A percentile compares a stretch with the other conserved stretches of the same genome.
Conservation (phyloP, 176 grass and related monocot genomes). For the Leersia perrieri region DNA sequence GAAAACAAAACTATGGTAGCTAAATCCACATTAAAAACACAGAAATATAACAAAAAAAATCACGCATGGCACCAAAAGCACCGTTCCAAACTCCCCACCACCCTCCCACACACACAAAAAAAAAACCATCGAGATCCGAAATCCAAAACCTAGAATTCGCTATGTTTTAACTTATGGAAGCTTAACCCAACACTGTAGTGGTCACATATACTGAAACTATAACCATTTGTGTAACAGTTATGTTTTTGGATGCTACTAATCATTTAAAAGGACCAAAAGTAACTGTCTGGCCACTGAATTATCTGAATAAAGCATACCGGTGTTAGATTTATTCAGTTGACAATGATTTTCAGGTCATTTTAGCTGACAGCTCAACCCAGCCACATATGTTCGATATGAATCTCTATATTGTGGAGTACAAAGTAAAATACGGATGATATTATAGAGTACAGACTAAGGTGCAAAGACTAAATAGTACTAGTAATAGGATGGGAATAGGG, state of each 20-base stretch:
- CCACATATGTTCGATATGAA: not conserved
- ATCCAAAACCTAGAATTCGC: too few species aligned
- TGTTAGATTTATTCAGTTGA: not conserved
- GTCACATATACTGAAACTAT: not conserved
- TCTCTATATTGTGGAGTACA: not conserved
- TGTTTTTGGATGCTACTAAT: not conserved
- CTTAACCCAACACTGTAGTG: not conserved
- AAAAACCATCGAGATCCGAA: too few species aligned
- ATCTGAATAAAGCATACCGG: not conserved
- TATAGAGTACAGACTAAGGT: not conserved
- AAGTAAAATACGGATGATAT: not conserved
- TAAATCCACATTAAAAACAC: conserved; percentile 26
- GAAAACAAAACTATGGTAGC: not conserved
- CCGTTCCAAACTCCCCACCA: too few species aligned
- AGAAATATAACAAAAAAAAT: too few species aligned
- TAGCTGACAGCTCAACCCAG: not conserved
- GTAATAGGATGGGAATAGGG: too few species aligned
- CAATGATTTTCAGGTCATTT: not conserved
- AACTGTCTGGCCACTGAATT: not conserved
- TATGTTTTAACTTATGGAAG: not conserved
- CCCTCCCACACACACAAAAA: too few species aligned
- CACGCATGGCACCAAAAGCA: too few species aligned
- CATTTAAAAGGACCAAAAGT: not conserved
- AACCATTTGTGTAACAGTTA: not conserved
- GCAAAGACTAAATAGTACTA: too few species aligned